Percentiles rank a stretch among this genome's conserved stretches.
phyloP scores from a whole-genome alignment of 371 early-diverging fungal species.

The Mortierella sp. region DNA sequence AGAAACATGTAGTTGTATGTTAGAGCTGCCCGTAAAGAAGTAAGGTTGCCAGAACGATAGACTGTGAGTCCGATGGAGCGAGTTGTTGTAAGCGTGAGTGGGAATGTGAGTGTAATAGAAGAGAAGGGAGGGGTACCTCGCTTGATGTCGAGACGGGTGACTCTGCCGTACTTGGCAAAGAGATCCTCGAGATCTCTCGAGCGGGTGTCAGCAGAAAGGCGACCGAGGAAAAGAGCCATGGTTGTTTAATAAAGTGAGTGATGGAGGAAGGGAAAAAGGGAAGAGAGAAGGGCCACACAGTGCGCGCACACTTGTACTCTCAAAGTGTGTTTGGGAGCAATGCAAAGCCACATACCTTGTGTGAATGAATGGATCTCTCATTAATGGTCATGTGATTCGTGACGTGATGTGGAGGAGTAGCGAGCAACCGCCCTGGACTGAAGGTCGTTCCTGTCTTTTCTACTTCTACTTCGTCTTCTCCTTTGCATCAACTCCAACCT shows the following conservation, averaged over 20 bases:
- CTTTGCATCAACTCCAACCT: constrained; percentile 2
- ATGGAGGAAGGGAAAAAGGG: constrained; percentile 4
- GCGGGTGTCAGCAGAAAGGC: constrained; percentile 72
- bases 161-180: constrained; percentile 82
- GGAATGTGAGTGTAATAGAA: background rate
- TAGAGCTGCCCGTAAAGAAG: background rate
- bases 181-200: constrained; percentile 80
- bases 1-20: constrained; percentile 21
- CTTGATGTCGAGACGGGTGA: constrained; percentile 80
- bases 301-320: background rate
- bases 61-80: background rate
- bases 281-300: background rate
- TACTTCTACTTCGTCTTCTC: background rate
- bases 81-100: background rate
- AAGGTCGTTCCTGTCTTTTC: background rate
- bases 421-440: too few species aligned
- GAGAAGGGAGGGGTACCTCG: constrained; percentile 56
- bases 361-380: background rate
- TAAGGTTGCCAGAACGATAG: background rate
- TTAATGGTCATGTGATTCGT: background rate
- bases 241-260: constrained; percentile 22
- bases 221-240: constrained; percentile 74
- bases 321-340: background rate
- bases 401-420: constrained; percentile 1
- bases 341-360: background rate